These are phyloP conservation scores for Russula griseocarnosa DNA, from an alignment of 768 basidiomycete species.

Conservation along the genomic window DNA sequence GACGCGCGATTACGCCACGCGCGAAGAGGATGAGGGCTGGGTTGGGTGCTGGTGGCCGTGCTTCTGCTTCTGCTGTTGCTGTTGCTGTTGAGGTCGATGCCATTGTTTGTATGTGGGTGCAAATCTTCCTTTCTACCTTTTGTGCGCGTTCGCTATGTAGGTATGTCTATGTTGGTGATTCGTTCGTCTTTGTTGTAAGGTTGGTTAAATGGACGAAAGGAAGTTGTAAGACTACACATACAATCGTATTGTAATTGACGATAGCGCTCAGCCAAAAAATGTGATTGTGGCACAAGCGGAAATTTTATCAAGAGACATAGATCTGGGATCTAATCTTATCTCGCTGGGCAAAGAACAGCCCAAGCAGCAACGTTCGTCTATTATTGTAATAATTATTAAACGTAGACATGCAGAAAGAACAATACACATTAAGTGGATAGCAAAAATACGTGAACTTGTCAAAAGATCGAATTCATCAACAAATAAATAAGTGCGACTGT, in stretches of 20 bases:
- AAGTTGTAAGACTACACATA: too few relatives aligned
- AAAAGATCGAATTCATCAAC: slow-evolving; percentile 1
- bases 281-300: too few relatives aligned
- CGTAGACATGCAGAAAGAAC: slow-evolving; percentile 4
- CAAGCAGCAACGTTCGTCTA: background rate
- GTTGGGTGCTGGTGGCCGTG: slow-evolving; percentile 36
- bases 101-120: background rate
- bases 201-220: background rate
- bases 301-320: too few relatives aligned
- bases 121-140: background rate
- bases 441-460: slow-evolving; percentile 9
- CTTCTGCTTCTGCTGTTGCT: slow-evolving; percentile 26
- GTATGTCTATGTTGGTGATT: background rate
- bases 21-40: slow-evolving; percentile 69
- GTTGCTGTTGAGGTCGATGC: slow-evolving; percentile 9
- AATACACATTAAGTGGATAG: slow-evolving; percentile 20
- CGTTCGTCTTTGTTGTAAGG: background rate
- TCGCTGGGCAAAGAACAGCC: background rate
- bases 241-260: too few relatives aligned
- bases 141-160: background rate
- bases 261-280: too few relatives aligned
- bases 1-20: slow-evolving; percentile 76
- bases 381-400: background rate
- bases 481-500: slow-evolving; percentile 15
- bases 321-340: background rate